Percentiles rank a stretch among this genome's conserved stretches.
phyloP scores from a whole-genome alignment of 805 yeast species.

The Candida mattraensis region DNA sequence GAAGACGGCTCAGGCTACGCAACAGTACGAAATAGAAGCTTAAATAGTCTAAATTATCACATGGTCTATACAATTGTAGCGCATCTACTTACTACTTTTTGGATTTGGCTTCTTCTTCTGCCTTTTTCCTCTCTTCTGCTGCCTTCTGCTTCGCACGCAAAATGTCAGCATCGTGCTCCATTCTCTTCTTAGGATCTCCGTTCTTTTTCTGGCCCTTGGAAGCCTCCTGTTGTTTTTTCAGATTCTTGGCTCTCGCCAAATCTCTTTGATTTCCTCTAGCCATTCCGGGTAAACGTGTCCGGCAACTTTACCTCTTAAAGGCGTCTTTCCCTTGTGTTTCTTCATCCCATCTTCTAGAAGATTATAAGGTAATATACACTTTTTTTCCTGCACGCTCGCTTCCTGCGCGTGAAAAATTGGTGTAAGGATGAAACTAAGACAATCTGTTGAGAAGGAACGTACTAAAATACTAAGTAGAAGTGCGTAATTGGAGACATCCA shows the following conservation, averaged over 20 bases:
- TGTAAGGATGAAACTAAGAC: conserved; percentile 6
- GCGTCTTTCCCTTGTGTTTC: too few species aligned
- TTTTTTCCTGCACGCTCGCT: too few species aligned
- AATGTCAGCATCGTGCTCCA: conserved; percentile 87
- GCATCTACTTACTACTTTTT: conserved; percentile 14
- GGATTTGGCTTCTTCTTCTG: conserved; percentile 24
- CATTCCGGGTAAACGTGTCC: too few species aligned
- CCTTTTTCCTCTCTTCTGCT: conserved; percentile 50
- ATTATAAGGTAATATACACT: too few species aligned
- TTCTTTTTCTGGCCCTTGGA: conserved; percentile 59
- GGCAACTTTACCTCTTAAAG: too few species aligned
- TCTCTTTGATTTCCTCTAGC: conserved; percentile 98
- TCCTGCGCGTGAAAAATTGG: conserved; percentile 2
- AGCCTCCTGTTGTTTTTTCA: conserved; percentile 71
- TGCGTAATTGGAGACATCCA: too few species aligned
- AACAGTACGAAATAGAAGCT: conserved; percentile 20
- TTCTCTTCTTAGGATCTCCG: conserved; percentile 84
- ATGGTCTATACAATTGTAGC: conserved; percentile 2
- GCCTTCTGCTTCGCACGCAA: conserved; percentile 86
- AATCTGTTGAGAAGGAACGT: too few species aligned
- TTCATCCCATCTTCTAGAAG: too few species aligned
- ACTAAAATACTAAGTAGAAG: background rate
- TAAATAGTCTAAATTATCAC: conserved; percentile 8
- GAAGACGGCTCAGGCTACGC: conserved; percentile 60
- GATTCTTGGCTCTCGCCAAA: conserved; percentile 83